Conservation (phyloP, 2,329 filamentous ascomycete genomes). For the Aspergillus alliaceus region DNA sequence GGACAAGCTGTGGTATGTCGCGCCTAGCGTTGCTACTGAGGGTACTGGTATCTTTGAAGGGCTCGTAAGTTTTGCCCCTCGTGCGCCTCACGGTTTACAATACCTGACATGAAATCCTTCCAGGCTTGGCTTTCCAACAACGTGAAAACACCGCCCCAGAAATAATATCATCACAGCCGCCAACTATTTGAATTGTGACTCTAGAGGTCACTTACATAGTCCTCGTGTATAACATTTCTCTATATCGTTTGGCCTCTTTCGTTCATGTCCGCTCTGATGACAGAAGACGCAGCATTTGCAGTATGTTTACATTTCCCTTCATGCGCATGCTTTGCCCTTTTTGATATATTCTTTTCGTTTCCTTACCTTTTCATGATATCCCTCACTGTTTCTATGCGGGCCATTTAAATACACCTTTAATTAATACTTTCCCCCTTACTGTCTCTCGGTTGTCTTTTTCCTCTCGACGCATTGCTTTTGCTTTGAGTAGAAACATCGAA, state of each 20-base stretch:
- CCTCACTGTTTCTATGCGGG: slow-evolving; percentile 40
- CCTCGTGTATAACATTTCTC: slow-evolving; percentile 37
- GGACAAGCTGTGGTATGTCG: slow-evolving; percentile 83
- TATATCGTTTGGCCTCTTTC: slow-evolving; percentile 29
- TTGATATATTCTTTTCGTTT: slow-evolving; percentile 26
- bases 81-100: background rate
- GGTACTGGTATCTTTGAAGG: slow-evolving; percentile 81
- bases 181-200: slow-evolving; percentile 10
- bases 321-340: slow-evolving; percentile 21
- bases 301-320: slow-evolving; percentile 20
- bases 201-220: slow-evolving; percentile 17
- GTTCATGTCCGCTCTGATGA: slow-evolving; percentile 43
- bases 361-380: slow-evolving; percentile 42
- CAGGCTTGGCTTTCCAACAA: slow-evolving; percentile 79
- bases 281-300: slow-evolving; percentile 43
- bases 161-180: slow-evolving; percentile 28
- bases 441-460: slow-evolving; percentile 20
- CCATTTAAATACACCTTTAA: slow-evolving; percentile 32
- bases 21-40: slow-evolving; percentile 78
- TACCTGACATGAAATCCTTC: slow-evolving; percentile 12
- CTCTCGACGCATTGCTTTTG: slow-evolving; percentile 9
- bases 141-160: slow-evolving; percentile 61
- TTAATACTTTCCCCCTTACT: slow-evolving; percentile 26
- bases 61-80: slow-evolving; percentile 52
- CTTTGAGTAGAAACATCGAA: slow-evolving; percentile 16